These are phyloP conservation scores for Ophiostoma fasciatum DNA, from an alignment of 2,329 filamentous ascomycete genomes.

Conservation along the genomic window DNA sequence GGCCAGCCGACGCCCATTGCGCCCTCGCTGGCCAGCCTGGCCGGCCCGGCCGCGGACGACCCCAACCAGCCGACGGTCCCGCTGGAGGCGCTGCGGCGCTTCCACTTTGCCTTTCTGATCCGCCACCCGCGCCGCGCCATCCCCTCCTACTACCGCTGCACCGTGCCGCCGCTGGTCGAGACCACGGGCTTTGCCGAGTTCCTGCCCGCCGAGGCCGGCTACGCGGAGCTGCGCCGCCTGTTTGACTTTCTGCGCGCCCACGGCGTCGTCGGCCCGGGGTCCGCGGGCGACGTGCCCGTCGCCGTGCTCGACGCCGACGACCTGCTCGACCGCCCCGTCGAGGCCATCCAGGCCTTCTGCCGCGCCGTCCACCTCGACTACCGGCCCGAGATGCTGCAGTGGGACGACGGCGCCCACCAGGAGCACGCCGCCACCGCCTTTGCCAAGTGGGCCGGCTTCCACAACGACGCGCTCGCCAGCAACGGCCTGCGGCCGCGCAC, in stretches of 20 bases:
- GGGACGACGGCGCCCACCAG: slow-evolving; percentile 64
- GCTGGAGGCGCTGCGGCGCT: slow-evolving; percentile 54
- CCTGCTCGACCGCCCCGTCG: slow-evolving; percentile 69
- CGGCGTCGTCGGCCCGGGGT: slow-evolving; percentile 18
- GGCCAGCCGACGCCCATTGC: slow-evolving; percentile 54
- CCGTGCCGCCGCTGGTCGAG: slow-evolving; percentile 68
- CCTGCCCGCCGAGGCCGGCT: slow-evolving; percentile 78
- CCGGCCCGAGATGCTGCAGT: slow-evolving; percentile 62
- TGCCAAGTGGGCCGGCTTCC: slow-evolving; percentile 95
- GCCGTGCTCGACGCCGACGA: slow-evolving; percentile 92
- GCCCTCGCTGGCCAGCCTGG: slow-evolving; percentile 50
- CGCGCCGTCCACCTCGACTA: slow-evolving; percentile 66
- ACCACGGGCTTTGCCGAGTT: slow-evolving; percentile 79
- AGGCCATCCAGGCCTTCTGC: slow-evolving; percentile 67
- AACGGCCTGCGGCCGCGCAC: slow-evolving; percentile 57
- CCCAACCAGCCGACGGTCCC: slow-evolving; percentile 78
- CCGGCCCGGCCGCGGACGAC: slow-evolving; percentile 16
- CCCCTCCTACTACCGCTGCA: slow-evolving; percentile 90
- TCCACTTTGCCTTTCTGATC: slow-evolving; percentile 94
- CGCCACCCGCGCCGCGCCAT: slow-evolving; percentile 86
- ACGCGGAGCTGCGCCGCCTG: slow-evolving; percentile 69
- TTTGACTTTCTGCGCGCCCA: slow-evolving; percentile 66
- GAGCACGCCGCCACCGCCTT: slow-evolving; percentile 57
- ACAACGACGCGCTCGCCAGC: slow-evolving; percentile 84
- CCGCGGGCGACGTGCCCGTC: slow-evolving; percentile 39